These are phyloP conservation scores for Ciborinia camelliae DNA, from an alignment of 2,329 filamentous ascomycete genomes.

Conservation along the genomic window DNA sequence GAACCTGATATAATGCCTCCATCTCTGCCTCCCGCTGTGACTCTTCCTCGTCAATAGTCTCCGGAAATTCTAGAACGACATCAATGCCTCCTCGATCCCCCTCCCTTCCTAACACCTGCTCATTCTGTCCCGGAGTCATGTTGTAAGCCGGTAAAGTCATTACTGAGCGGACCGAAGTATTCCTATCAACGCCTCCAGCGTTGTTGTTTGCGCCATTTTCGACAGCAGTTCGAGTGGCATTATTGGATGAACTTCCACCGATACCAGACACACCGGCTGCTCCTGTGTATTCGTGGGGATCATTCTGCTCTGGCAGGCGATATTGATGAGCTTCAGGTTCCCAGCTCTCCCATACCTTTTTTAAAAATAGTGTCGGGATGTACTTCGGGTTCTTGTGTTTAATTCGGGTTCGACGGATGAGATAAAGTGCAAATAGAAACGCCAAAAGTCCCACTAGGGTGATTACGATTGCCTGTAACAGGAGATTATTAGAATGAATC, in stretches of 20 bases:
- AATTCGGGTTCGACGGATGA: slow-evolving; percentile 42
- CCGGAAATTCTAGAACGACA: slow-evolving; percentile 80
- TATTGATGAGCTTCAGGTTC: slow-evolving; percentile 33
- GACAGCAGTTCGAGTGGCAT: slow-evolving; percentile 17
- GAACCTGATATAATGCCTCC: slow-evolving; percentile 88
- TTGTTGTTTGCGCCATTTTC: slow-evolving; percentile 9
- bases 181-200: slow-evolving; percentile 60
- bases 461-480: slow-evolving; percentile 20
- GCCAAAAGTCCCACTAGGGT: slow-evolving; percentile 25
- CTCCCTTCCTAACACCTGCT: slow-evolving; percentile 81
- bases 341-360: slow-evolving; percentile 51
- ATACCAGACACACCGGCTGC: slow-evolving; percentile 23
- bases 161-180: slow-evolving; percentile 85
- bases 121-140: slow-evolving; percentile 65
- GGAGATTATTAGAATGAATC: background rate
- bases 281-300: slow-evolving; percentile 42
- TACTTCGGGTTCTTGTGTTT: slow-evolving; percentile 48
- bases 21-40: slow-evolving; percentile 87
- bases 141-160: slow-evolving; percentile 91
- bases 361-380: slow-evolving; percentile 49
- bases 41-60: slow-evolving; percentile 69
- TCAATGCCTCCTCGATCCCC: slow-evolving; percentile 92
- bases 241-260: slow-evolving; percentile 18
- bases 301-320: slow-evolving; percentile 35
- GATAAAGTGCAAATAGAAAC: slow-evolving; percentile 25